phyloP scores from a whole-genome alignment of 371 early-diverging fungal genomes.

The Nosema muscidifuracis region DNA sequence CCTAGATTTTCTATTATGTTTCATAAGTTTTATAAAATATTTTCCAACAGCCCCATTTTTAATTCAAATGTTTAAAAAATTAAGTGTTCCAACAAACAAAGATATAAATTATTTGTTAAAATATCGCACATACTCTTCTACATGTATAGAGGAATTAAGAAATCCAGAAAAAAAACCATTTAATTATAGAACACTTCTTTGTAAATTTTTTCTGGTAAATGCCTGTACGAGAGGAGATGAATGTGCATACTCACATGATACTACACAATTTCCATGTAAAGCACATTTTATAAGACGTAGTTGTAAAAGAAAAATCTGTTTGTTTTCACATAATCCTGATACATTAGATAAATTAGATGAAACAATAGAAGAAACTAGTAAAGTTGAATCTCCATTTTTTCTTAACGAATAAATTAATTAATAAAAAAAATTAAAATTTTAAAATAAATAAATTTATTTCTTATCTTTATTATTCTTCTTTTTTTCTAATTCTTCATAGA shows the following conservation, averaged over 20 bases:
- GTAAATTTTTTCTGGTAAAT: conserved; percentile 61
- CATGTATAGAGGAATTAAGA: neutral
- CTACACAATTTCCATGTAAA: conserved; percentile 60
- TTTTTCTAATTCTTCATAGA: conserved; percentile 23
- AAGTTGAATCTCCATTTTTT: conserved; percentile 9
- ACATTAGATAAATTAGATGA: conserved; percentile 43
- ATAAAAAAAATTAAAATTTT: neutral
- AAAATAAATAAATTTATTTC: neutral
- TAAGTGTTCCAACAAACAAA: conserved; percentile 31
- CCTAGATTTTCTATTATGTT: too few species aligned
- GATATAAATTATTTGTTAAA: conserved; percentile 29
- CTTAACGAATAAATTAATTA: too few species aligned
- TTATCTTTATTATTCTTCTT: conserved; percentile 14
- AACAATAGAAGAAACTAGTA: conserved; percentile 14
- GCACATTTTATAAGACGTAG: conserved; percentile 54
- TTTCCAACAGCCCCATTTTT: too few species aligned
- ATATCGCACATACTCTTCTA: conserved; percentile 8
- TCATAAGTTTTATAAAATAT: too few species aligned
- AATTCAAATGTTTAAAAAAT: conserved; percentile 29
- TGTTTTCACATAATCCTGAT: conserved; percentile 58
- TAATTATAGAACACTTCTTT: conserved; percentile 55
- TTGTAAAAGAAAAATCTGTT: conserved; percentile 59
- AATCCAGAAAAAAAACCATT: neutral
- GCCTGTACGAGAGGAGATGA: conserved; percentile 59
- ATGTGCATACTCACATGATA: conserved; percentile 61